Evolutionary conservation across 169 alveolate species (phyloP), one percentile per base, ranked within the genome.

Genomic region (Theileria luwenshuni): DNA sequence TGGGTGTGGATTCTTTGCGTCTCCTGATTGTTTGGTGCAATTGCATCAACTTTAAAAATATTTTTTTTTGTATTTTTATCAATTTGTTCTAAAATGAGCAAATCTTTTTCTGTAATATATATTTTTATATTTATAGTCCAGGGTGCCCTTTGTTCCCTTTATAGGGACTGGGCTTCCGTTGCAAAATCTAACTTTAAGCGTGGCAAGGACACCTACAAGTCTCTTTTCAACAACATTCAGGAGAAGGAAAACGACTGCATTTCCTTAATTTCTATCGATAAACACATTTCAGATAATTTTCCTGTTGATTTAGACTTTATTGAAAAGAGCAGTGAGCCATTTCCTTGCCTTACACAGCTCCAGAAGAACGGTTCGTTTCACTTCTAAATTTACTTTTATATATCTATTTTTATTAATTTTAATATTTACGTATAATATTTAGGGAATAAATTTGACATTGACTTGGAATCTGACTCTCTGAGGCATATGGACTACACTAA

Each of bases 171-270:
- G 86, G 21, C 49, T 27, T 52, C 62, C 1, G 6, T 68, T 3
- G 86, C 83, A 17, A 54, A 64, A 49, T 17, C 65, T 56, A 21
- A 52, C 25, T 79, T 52, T 47, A 67, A 30, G 23, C 19, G 83
- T 17, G 86, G 86, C 1, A 70, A 72, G 30, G 60, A 68, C 0
- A 23, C 76, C 13, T 79, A 79, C 56, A 74, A 79, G 3, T 65
- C 45, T 1, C 17, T 79, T n/a, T 12, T 62, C 12, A 62, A 70
- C 41, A n/a, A 60, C 21, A 63, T 64, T 27, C 59, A 59, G 3
- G 72, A 69, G 19, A 19, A 74, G 21, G 86, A 79, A 30, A 52
- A 48, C 41, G 86, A 79, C 49, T 79, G 86, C 63, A 48, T 61
- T 23, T 61, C 70, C 54, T 30, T 61, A 2, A 28, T 41, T 10